Evolutionary conservation across 176 grass and related monocot species (phyloP).

Genomic region (Cenchrus fungigraminus): DNA sequence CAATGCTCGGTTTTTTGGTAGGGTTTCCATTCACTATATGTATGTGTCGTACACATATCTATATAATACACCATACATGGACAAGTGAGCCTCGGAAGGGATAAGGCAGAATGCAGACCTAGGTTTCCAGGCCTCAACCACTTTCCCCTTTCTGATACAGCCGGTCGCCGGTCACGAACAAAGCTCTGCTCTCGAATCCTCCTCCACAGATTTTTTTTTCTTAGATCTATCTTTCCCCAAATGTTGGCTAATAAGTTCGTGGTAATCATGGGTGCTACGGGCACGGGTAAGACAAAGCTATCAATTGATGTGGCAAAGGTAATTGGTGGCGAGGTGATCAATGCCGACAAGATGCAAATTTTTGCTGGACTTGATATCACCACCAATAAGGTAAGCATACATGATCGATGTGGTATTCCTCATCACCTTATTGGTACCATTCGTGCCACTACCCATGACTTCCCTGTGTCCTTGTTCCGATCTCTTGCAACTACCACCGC

Average conservation of each 20-base stretch:
- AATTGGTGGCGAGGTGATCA: constrained; percentile 50
- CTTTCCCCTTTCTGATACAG: background rate
- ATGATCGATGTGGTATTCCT: constrained; percentile 37
- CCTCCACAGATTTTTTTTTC: too few relatives aligned
- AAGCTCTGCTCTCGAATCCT: background rate
- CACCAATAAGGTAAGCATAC: constrained; percentile 47
- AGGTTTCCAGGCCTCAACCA: background rate
- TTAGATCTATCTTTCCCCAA: background rate
- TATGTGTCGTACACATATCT: background rate
- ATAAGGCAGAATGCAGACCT: background rate
- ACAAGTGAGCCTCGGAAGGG: background rate
- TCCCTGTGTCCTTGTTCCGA: constrained; percentile 11
- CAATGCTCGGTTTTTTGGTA: background rate
- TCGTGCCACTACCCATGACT: background rate
- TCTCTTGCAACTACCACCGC: background rate
- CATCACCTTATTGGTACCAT: constrained; percentile 51
- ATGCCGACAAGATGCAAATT: constrained; percentile 63
- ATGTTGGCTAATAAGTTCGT: constrained; percentile 7
- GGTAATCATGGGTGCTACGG: constrained; percentile 50
- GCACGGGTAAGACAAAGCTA: constrained; percentile 56
- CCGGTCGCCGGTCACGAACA: background rate
- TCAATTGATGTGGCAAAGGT: constrained; percentile 40
- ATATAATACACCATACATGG: background rate
- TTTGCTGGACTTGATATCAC: constrained; percentile 53
- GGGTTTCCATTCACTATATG: background rate